Conservation (phyloP, 768 basidiomycete genomes). For the Leccinum variicolor region DNA sequence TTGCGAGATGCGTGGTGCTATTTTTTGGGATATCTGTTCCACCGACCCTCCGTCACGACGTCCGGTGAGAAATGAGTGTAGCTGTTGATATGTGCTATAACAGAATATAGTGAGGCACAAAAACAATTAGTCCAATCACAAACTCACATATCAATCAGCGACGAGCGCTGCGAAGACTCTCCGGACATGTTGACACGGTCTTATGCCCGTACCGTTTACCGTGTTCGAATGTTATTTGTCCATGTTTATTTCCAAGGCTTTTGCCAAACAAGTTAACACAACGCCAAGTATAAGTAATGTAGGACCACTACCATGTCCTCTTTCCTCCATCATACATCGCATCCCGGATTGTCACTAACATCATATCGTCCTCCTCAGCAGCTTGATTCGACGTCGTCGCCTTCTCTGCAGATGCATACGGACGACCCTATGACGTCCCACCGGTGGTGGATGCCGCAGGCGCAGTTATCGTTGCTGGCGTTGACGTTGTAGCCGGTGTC, state of each 20-base stretch:
- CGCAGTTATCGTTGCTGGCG: conserved; percentile 29
- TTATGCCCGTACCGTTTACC: neutral
- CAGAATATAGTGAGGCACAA: neutral
- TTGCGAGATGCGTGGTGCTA: conserved; percentile 53
- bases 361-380: conserved; percentile 56
- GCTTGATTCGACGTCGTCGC: conserved; percentile 30
- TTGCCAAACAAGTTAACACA: conserved; percentile 23
- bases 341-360: conserved; percentile 68
- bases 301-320: conserved; percentile 65
- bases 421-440: conserved; percentile 51
- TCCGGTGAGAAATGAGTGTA: conserved; percentile 58
- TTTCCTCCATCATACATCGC: conserved; percentile 83
- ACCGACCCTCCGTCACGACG: conserved; percentile 54
- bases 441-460: conserved; percentile 27
- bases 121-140: neutral
- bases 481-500: conserved; percentile 24
- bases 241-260: conserved; percentile 19
- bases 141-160: conserved; percentile 64
- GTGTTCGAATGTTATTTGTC: conserved; percentile 22
- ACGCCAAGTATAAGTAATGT: neutral
- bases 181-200: conserved; percentile 33
- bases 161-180: conserved; percentile 58
- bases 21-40: conserved; percentile 57
- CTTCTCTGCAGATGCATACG: conserved; percentile 60
- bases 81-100: conserved; percentile 59